Conservation (phyloP, 2,329 filamentous ascomycete species). For the Trichoderma arundinaceum region DNA sequence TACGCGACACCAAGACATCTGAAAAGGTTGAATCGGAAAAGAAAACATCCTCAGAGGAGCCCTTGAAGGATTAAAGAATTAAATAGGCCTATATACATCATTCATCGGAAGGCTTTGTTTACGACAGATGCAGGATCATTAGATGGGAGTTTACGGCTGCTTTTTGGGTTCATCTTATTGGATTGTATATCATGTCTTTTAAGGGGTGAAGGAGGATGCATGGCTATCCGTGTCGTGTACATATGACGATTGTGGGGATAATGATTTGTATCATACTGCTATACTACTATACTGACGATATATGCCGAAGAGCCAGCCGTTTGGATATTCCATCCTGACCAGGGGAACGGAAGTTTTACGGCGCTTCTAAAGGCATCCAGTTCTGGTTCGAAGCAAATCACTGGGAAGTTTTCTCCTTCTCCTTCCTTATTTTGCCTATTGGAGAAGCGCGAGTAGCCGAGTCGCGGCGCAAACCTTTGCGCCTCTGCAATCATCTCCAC, state of each 20-base stretch:
- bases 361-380: conserved; percentile 8
- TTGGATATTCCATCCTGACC: background rate
- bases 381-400: background rate
- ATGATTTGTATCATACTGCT: conserved; percentile 2
- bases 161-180: conserved; percentile 7
- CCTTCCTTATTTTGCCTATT: background rate
- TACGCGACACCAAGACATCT: conserved; percentile 31
- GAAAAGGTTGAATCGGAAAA: conserved; percentile 33
- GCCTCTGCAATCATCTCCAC: conserved; percentile 23
- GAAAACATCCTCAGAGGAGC: conserved; percentile 29
- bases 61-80: conserved; percentile 2
- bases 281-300: background rate
- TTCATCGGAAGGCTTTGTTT: background rate
- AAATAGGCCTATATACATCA: background rate
- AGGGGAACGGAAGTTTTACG: conserved; percentile 12
- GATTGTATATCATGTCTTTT: conserved; percentile 16
- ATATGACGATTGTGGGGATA: conserved; percentile 4
- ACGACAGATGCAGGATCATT: conserved; percentile 21
- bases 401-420: background rate
- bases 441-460: conserved; percentile 16
- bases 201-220: background rate
- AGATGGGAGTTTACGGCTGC: conserved; percentile 27
- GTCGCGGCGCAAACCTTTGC: conserved; percentile 6
- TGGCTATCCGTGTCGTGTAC: background rate
- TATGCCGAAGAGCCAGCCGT: background rate